These are phyloP conservation scores for Jatropha multifida DNA, from an alignment of 441 rosid species.

Conservation along the genomic window DNA sequence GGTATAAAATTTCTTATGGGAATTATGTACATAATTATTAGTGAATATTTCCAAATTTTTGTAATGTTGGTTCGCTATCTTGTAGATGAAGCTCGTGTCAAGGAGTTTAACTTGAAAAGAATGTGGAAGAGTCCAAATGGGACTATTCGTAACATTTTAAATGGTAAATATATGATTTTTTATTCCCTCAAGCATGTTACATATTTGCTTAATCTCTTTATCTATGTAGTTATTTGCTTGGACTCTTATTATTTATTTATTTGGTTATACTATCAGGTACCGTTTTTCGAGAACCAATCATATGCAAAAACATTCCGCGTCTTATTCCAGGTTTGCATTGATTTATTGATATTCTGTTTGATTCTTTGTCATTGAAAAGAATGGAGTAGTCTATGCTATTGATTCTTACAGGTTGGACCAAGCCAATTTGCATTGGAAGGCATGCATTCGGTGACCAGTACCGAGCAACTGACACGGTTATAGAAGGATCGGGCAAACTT, in stretches of 20 bases:
- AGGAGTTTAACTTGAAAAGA: conserved; percentile 70
- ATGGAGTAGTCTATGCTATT: not conserved
- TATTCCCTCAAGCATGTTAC: conserved; percentile 12
- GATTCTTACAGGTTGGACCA: conserved; percentile 72
- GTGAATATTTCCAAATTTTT: not conserved
- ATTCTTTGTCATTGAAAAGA: not conserved
- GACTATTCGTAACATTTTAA: conserved; percentile 85
- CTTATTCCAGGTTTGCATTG: conserved; percentile 67
- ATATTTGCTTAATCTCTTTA: conserved; percentile 9
- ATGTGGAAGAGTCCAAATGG: conserved; percentile 99
- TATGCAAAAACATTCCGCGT: conserved; percentile 77
- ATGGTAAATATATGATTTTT: conserved; percentile 44
- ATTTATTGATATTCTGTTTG: conserved; percentile 14
- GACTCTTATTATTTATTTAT: not conserved
- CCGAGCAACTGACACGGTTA: conserved; percentile 73
- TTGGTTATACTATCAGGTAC: conserved; percentile 54
- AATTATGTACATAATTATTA: not conserved
- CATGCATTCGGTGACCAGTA: conserved; percentile 98
- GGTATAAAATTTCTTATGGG: conserved; percentile 38
- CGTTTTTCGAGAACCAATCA: conserved; percentile 89
- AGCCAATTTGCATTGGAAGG: conserved; percentile 95
- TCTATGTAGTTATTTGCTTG: not conserved
- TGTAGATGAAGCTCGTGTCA: conserved; percentile 81
- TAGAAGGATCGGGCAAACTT: conserved; percentile 73
- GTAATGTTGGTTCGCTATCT: conserved; percentile 1